Conservation (phyloP, 108 stramenopile genomes). For the Ochromonas danica region DNA sequence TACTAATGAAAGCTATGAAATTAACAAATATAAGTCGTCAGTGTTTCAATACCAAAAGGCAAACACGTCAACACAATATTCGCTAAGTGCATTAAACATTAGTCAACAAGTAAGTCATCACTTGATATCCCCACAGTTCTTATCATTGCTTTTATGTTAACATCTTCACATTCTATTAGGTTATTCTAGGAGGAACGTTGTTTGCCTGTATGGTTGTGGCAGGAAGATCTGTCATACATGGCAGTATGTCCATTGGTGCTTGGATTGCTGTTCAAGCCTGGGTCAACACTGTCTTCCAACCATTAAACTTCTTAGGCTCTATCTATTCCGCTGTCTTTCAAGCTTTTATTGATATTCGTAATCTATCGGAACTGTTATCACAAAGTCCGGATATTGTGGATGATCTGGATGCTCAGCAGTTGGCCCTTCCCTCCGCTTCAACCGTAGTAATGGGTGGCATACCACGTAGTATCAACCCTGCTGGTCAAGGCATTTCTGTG, state of each 20-base stretch:
- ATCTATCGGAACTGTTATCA: background rate
- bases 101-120: slow-evolving; percentile 61
- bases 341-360: slow-evolving; percentile 30
- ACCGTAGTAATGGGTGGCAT: background rate
- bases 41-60: slow-evolving; percentile 74
- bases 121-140: background rate
- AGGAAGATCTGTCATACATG: slow-evolving; percentile 51
- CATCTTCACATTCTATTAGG: background rate
- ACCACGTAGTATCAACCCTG: too few relatives aligned
- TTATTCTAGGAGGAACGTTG: slow-evolving; percentile 76
- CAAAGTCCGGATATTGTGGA: slow-evolving; percentile 19
- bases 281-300: slow-evolving; percentile 76
- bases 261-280: slow-evolving; percentile 68
- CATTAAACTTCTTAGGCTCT: slow-evolving; percentile 81
- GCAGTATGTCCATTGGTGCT: background rate
- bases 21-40: slow-evolving; percentile 48
- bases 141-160: background rate
- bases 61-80: slow-evolving; percentile 74
- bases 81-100: slow-evolving; percentile 78
- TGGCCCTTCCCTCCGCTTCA: slow-evolving; percentile 39
- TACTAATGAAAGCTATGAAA: slow-evolving; percentile 83
- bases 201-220: slow-evolving; percentile 70
- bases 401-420: background rate
- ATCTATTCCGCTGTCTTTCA: slow-evolving; percentile 71
- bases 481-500: slow-evolving; percentile 74